These are phyloP conservation scores for Pulveroboletus sp. DNA, from an alignment of 768 basidiomycete species.

Conservation along the genomic window DNA sequence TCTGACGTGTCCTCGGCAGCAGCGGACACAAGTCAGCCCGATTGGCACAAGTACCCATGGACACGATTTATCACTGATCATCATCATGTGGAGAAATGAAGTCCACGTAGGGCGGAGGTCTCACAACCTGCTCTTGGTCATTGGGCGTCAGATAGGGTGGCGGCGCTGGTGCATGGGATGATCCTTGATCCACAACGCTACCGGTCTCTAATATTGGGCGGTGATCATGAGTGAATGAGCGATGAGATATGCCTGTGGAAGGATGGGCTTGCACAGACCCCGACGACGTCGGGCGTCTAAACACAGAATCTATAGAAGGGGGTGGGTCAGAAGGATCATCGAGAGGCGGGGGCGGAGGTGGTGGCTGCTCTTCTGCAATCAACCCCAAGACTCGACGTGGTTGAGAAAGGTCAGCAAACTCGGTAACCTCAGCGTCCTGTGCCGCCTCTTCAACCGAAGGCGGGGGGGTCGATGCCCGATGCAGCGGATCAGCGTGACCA, in stretches of 20 bases:
- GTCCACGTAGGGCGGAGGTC: conserved; percentile 64
- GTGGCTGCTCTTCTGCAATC: conserved; percentile 52
- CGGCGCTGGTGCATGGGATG: conserved; percentile 58
- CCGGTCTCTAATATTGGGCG: conserved; percentile 31
- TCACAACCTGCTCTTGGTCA: conserved; percentile 49
- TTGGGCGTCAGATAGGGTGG: conserved; percentile 65
- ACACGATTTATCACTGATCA: conserved; percentile 10
- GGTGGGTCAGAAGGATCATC: conserved; percentile 88
- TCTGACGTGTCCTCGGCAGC: background rate
- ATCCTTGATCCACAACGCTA: conserved; percentile 31
- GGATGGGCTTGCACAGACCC: conserved; percentile 15
- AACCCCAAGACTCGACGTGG: conserved; percentile 57
- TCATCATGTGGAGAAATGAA: conserved; percentile 25
- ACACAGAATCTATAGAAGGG: conserved; percentile 82
- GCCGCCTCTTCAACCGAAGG: conserved; percentile 72
- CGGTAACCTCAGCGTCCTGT: conserved; percentile 66
- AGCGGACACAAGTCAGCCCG: background rate
- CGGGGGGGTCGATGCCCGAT: conserved; percentile 62
- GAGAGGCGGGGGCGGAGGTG: conserved; percentile 76
- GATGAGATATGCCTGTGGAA: conserved; percentile 28
- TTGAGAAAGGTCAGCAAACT: conserved; percentile 53
- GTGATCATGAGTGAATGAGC: conserved; percentile 29
- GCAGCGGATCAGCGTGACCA: conserved; percentile 68
- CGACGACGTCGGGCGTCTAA: conserved; percentile 36
- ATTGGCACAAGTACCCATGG: background rate